Evolutionary conservation across 2,329 filamentous ascomycete genomes (phyloP).

Genomic region (Penicillium sumatraense): DNA sequence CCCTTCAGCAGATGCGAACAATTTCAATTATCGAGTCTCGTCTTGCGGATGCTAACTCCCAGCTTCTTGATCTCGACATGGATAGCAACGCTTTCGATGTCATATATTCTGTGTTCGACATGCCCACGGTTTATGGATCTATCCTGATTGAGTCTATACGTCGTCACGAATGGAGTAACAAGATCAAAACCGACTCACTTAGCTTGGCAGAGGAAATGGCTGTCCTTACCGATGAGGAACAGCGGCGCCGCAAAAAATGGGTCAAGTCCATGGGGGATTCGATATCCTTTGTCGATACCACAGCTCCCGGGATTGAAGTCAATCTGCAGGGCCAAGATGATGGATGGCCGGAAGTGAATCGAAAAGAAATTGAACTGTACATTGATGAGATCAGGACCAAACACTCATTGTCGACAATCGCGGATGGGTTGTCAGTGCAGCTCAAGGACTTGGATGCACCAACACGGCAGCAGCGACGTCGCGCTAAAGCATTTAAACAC

Average conservation of each 20-base stretch:
- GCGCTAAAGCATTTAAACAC: conserved; percentile 93
- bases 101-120: conserved; percentile 76
- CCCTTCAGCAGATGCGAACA: conserved; percentile 75
- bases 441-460: conserved; percentile 80
- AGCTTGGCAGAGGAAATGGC: conserved; percentile 92
- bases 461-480: conserved; percentile 82
- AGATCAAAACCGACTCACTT: conserved; percentile 84
- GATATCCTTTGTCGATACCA: conserved; percentile 68
- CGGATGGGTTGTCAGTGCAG: conserved; percentile 75
- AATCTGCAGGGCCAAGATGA: conserved; percentile 80
- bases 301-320: conserved; percentile 78
- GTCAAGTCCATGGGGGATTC: conserved; percentile 80
- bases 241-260: conserved; percentile 87
- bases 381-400: conserved; percentile 68
- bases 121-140: conserved; percentile 89
- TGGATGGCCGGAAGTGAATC: conserved; percentile 76
- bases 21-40: conserved; percentile 80
- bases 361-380: conserved; percentile 78
- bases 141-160: conserved; percentile 84
- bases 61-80: conserved; percentile 72
- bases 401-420: conserved; percentile 67
- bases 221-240: conserved; percentile 88
- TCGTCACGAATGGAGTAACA: conserved; percentile 88
- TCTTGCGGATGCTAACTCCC: conserved; percentile 72
- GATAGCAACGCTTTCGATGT: conserved; percentile 83